These are phyloP conservation scores for Chiua virens DNA, from an alignment of 768 basidiomycete species.

Conservation along the genomic window DNA sequence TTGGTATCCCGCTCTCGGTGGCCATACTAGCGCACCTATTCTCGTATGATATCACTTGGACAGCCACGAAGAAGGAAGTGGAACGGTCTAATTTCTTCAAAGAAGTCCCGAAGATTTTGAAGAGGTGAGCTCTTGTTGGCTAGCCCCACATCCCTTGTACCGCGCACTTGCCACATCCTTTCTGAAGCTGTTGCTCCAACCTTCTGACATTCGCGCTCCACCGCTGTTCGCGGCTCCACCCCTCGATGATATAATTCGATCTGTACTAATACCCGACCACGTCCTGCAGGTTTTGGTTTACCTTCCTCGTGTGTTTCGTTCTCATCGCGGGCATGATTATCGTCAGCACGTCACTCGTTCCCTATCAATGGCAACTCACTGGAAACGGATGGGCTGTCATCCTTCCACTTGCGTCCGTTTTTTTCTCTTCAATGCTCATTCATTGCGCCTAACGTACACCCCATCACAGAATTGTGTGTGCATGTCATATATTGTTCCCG, in stretches of 20 bases:
- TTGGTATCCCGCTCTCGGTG: conserved; percentile 51
- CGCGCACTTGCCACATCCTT: background rate
- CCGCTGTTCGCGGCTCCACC: background rate
- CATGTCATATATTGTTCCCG: conserved; percentile 74
- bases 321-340: conserved; percentile 59
- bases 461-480: conserved; percentile 50
- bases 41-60: conserved; percentile 60
- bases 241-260: background rate
- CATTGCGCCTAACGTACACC: conserved; percentile 1
- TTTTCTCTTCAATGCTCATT: conserved; percentile 10
- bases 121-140: conserved; percentile 30
- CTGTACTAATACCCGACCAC: conserved; percentile 15
- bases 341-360: conserved; percentile 52
- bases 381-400: conserved; percentile 70
- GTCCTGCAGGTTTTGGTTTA: conserved; percentile 31
- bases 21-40: conserved; percentile 57
- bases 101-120: conserved; percentile 80
- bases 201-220: background rate
- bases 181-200: background rate
- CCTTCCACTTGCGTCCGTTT: conserved; percentile 69
- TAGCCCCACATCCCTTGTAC: background rate
- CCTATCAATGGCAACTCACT: conserved; percentile 62
- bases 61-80: conserved; percentile 75
- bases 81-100: conserved; percentile 89
- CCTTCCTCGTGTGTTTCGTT: conserved; percentile 53